Base-by-base conservation (phyloP, 2,329 filamentous ascomycete species). In the Aspergillus brasiliensis region DNA sequence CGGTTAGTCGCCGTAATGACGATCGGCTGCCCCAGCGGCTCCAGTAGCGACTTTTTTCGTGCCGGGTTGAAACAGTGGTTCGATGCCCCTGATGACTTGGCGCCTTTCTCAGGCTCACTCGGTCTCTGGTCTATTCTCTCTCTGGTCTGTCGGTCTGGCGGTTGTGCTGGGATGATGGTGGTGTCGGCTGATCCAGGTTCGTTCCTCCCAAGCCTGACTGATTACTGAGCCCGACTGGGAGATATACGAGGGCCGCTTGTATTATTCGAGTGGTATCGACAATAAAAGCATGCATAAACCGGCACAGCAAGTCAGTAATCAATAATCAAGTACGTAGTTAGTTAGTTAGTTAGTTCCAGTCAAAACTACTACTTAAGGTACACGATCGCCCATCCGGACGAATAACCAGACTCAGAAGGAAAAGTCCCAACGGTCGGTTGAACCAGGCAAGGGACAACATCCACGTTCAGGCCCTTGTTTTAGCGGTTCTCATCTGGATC, bases 11-110 rank as follows among this genome's bases (percentile, higher is more conserved):
- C 47, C 58, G 60, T 61, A 51, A 63, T 63, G 61, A 63, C 54
- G 61, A 63, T 63, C 61, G 61, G 54, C 60, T 62, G 54, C 28
- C 54, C 54, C 60, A 58, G 60, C 51, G 60, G 54, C 60, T 62
- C 55, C 57, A 62, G 57, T 44, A 46, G 60, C 58, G 34, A 28
- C 28, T 34, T 51, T 44, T 51, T 59, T 28, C 51, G 55, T 38
- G 25, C 61, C 48, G 40, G 31, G 38, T 56, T 63, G 61, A 63
- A 63, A 63, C 61, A 61, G 61, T 63, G 61, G 61, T 57, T 63
- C 59, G 49, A 44, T 55, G 58, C 58, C 61, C 61, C 61, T 61
- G 60, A 62, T 58, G 40, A 62, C 56, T 58, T 61, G 56, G 51
- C 49, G 31, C 19, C 48, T 53, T 53, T 46, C 59, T 42, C 46